Evolutionary conservation across 352 stramenopile species (phyloP).

Genomic region (Sclerospora graminicola): DNA sequence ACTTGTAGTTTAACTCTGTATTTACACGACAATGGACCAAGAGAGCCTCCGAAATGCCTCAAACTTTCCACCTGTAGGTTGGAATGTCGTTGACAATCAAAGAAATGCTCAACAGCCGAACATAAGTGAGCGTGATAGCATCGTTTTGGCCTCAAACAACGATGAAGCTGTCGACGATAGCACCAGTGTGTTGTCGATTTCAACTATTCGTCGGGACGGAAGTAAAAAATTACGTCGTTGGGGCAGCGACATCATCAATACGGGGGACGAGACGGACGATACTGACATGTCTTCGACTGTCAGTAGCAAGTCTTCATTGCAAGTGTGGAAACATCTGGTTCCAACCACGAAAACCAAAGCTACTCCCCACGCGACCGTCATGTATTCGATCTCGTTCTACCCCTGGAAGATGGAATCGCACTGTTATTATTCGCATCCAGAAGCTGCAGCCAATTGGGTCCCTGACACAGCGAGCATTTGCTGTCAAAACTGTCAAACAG

Average conservation of each 20-base stretch:
- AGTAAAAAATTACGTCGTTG: neutral
- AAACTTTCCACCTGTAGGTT: too few species aligned
- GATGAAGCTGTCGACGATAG: conserved; percentile 2
- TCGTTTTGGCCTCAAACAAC: conserved; percentile 3
- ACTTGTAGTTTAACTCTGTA: too few species aligned
- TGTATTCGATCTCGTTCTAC: conserved; percentile 72
- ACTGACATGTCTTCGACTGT: conserved; percentile 1
- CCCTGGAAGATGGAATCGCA: conserved; percentile 63
- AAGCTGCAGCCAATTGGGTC: conserved; percentile 62
- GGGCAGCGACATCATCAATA: conserved; percentile 3
- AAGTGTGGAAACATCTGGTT: conserved; percentile 10
- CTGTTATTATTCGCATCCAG: conserved; percentile 57
- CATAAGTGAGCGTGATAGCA: conserved; percentile 9
- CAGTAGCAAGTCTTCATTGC: conserved; percentile 2
- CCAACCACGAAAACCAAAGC: conserved; percentile 7
- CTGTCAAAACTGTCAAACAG: conserved; percentile 48
- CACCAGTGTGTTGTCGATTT: conserved; percentile 6
- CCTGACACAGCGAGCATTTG: conserved; percentile 49
- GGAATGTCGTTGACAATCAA: neutral
- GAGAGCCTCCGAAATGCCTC: conserved; percentile 4
- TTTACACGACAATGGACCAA: conserved; percentile 1
- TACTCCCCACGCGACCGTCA: conserved; percentile 17
- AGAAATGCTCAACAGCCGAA: neutral
- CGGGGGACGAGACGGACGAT: conserved; percentile 6
- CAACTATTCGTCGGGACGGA: neutral